phyloP scores from a whole-genome alignment of 1,284 basidiomycete species.

The Leccinum ponderosum region DNA sequence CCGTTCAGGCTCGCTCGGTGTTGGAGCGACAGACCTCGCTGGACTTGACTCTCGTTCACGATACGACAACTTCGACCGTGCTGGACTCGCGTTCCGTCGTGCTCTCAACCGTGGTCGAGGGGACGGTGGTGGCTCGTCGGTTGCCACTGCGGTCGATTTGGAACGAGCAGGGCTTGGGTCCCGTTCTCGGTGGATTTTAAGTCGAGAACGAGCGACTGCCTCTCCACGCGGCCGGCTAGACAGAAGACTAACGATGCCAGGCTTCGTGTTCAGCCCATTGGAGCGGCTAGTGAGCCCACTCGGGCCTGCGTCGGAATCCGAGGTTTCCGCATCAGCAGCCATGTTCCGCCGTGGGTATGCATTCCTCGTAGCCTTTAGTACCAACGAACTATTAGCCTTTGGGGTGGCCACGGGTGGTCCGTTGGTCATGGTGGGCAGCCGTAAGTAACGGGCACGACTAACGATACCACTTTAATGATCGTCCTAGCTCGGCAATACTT shows the following conservation, averaged over 20 bases:
- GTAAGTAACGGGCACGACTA: slow-evolving; percentile 68
- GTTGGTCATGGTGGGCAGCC: slow-evolving; percentile 54
- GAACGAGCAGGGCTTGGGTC: slow-evolving; percentile 43
- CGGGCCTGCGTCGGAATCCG: slow-evolving; percentile 28
- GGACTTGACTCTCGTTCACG: slow-evolving; percentile 31
- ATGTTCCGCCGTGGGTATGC: slow-evolving; percentile 33
- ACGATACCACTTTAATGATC: slow-evolving; percentile 17
- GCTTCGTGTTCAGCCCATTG: slow-evolving; percentile 23
- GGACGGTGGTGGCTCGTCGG: slow-evolving; percentile 34
- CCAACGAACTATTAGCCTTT: slow-evolving; percentile 21
- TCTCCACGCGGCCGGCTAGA: slow-evolving; percentile 38
- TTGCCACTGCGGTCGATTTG: slow-evolving; percentile 29
- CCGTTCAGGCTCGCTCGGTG: slow-evolving; percentile 38
- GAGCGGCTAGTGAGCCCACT: slow-evolving; percentile 30
- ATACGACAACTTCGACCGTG: slow-evolving; percentile 30
- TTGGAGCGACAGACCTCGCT: slow-evolving; percentile 23
- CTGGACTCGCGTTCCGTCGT: slow-evolving; percentile 30
- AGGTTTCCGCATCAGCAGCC: slow-evolving; percentile 33
- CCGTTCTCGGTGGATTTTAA: slow-evolving; percentile 33
- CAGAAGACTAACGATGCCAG: slow-evolving; percentile 42
- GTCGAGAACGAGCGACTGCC: slow-evolving; percentile 26
- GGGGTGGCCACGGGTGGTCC: slow-evolving; percentile 23
- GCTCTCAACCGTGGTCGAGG: slow-evolving; percentile 25
- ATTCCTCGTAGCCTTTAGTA: slow-evolving; percentile 25
- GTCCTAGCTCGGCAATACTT: slow-evolving; percentile 14